Percentiles rank a stretch among this genome's conserved stretches.
These are phyloP conservation scores for Penicillium psychrosexuale DNA, from an alignment of 2,329 filamentous ascomycete species.

Conservation along the genomic window DNA sequence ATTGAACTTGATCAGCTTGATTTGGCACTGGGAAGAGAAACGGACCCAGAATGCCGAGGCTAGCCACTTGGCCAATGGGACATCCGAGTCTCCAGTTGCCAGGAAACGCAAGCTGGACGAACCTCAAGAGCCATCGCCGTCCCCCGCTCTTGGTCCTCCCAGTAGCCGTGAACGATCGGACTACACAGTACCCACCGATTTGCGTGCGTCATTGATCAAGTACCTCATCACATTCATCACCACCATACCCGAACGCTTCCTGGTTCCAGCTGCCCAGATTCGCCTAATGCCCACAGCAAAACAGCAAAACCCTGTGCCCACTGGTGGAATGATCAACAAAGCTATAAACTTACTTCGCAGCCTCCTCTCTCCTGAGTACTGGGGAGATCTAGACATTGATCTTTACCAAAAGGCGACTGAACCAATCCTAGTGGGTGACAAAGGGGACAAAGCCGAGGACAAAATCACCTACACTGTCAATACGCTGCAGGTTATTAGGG, in stretches of 20 bases:
- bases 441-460: slow-evolving; percentile 75
- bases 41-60: slow-evolving; percentile 63
- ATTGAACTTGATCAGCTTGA: slow-evolving; percentile 82
- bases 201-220: slow-evolving; percentile 80
- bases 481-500: slow-evolving; percentile 84
- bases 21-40: slow-evolving; percentile 89
- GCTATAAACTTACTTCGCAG: slow-evolving; percentile 78
- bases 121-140: slow-evolving; percentile 50
- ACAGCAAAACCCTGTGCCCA: slow-evolving; percentile 52
- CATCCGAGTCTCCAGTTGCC: slow-evolving; percentile 67
- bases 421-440: slow-evolving; percentile 77
- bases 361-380: slow-evolving; percentile 80
- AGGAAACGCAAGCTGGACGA: slow-evolving; percentile 75
- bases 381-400: slow-evolving; percentile 89
- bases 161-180: slow-evolving; percentile 55
- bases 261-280: slow-evolving; percentile 67
- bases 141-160: slow-evolving; percentile 48
- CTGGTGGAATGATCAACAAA: slow-evolving; percentile 79
- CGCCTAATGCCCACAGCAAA: slow-evolving; percentile 53
- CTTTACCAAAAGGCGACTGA: slow-evolving; percentile 89
- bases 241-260: slow-evolving; percentile 79
- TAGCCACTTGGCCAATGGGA: slow-evolving; percentile 27
- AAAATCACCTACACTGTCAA: slow-evolving; percentile 88
- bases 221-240: slow-evolving; percentile 96
- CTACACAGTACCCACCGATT: slow-evolving; percentile 64